Base-by-base conservation (phyloP, 2,329 filamentous ascomycete species). In the Aotearoamyces nothofagi region DNA sequence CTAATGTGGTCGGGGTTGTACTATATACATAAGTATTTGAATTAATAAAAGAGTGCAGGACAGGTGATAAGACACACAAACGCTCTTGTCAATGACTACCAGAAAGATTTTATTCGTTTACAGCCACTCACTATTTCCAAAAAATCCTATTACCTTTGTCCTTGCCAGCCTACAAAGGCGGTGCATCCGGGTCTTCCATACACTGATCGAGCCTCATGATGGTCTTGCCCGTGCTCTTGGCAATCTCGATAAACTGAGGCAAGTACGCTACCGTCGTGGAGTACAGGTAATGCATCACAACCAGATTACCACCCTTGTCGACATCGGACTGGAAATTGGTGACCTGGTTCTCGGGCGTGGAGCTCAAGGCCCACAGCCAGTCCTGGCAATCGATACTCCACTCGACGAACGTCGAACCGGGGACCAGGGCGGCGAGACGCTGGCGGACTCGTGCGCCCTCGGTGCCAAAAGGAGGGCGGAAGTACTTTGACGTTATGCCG, bases 381-480 rank as follows among this genome's bases (percentile, higher is more conserved):
- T 80, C 75, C 54, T 79, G 69, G 17, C 78, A 67, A 42, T 80
- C 74, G 24, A 80, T 67, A 42, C 63, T 71, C 75, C 74, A 79
- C 47, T 69, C 70, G 29, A 78, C 63, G 24, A 78, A 64, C 38
- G 66, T 64, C 1, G 69, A 61, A 9, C 64, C 57, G 2, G 58
- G 53, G 12, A 63, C 58, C 10, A 49, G 49, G 24, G 57, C 55
- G 0, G 70, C 65, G 15, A 78, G 60, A 22, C 69, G 61, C 46
- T 76, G 65, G 4, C 75, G 63, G 54, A 74, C 72, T 25, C 73
- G 63, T 1, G 73, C 72, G 22, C 73, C 75, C 44, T 78, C 66
- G 16, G 61, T 77, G 22, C 75, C 75, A 42, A 73, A 80, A 0
- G 75, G 75, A 5, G 75, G 72, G 5, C 75, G 66, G 61, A 79